phyloP scores from a whole-genome alignment of 345 rosid genomes.

The Hibiscus mutabilis region DNA sequence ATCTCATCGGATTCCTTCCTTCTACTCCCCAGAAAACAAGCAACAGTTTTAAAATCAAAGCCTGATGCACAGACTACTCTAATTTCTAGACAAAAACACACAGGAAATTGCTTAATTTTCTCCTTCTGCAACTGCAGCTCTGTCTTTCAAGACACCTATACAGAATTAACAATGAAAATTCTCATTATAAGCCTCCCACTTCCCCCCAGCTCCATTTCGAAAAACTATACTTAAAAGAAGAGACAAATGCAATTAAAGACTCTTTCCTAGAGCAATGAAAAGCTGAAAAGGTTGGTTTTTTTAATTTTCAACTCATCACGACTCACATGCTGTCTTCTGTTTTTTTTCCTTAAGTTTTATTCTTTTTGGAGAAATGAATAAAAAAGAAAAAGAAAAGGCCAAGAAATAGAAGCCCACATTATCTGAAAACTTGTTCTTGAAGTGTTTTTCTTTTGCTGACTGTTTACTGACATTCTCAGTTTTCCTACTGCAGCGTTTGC shows the following conservation, averaged over 20 bases:
- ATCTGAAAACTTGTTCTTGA: slow-evolving; percentile 1
- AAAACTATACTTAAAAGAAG: neutral
- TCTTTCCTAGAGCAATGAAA: neutral
- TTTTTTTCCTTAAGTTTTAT: neutral
- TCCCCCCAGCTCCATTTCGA: slow-evolving; percentile 19
- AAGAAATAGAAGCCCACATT: slow-evolving; percentile 29
- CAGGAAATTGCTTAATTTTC: neutral
- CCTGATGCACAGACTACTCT: neutral
- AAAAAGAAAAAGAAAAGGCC: slow-evolving; percentile 8
- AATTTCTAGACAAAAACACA: neutral
- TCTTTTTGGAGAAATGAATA: neutral
- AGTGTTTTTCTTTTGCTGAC: slow-evolving; percentile 1
- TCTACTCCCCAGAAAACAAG: neutral
- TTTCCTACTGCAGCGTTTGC: slow-evolving; percentile 12
- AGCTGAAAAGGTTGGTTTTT: slow-evolving; percentile 29
- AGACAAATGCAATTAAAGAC: neutral
- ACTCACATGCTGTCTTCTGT: slow-evolving; percentile 15
- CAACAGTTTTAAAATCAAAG: neutral
- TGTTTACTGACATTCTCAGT: slow-evolving; percentile 31
- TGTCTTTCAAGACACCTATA: neutral
- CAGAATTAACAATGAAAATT: neutral
- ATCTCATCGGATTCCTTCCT: neutral
- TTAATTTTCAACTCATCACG: neutral
- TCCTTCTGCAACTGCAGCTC: neutral
- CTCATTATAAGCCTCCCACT: neutral